phyloP scores from a whole-genome alignment of 352 stramenopile species.

The Phytophthora litchii region DNA sequence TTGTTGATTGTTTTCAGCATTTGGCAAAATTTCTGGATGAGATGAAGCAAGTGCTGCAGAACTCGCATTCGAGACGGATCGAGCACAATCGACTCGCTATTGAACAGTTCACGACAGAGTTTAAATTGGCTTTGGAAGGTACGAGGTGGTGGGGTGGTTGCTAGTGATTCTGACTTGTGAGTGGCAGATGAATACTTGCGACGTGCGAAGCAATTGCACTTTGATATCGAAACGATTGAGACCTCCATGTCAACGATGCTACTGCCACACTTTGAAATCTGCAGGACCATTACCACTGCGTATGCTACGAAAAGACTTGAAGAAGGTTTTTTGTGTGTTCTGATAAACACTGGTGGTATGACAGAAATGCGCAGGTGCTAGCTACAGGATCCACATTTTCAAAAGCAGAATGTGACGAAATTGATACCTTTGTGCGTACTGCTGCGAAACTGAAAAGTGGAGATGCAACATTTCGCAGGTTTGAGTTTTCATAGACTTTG shows the following conservation, averaged over 20 bases:
- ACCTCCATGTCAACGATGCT: slow-evolving; percentile 58
- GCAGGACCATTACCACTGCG: slow-evolving; percentile 59
- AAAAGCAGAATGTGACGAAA: slow-evolving; percentile 29
- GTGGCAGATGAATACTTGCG: slow-evolving; percentile 41
- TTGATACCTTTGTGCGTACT: slow-evolving; percentile 43
- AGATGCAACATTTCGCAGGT: slow-evolving; percentile 35
- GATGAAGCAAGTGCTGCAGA: slow-evolving; percentile 39
- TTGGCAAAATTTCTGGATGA: slow-evolving; percentile 44
- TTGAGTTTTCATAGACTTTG: background rate
- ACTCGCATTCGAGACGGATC: slow-evolving; percentile 42
- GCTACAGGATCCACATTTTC: slow-evolving; percentile 23
- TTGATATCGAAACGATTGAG: slow-evolving; percentile 50
- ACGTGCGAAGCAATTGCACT: slow-evolving; percentile 41
- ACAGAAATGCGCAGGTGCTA: slow-evolving; percentile 53
- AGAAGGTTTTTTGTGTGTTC: background rate
- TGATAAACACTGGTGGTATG: background rate
- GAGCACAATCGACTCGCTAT: slow-evolving; percentile 36
- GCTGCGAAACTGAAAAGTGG: slow-evolving; percentile 39
- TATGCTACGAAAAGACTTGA: slow-evolving; percentile 18
- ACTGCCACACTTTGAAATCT: slow-evolving; percentile 58
- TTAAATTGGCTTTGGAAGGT: slow-evolving; percentile 41
- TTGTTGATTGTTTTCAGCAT: slow-evolving; percentile 10
- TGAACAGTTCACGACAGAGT: slow-evolving; percentile 36
- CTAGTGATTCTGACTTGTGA: background rate
- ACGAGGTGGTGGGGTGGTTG: background rate